Evolutionary conservation across 2,329 filamentous ascomycete genomes (phyloP).

Genomic region (Colletotrichum tamarilloi): DNA sequence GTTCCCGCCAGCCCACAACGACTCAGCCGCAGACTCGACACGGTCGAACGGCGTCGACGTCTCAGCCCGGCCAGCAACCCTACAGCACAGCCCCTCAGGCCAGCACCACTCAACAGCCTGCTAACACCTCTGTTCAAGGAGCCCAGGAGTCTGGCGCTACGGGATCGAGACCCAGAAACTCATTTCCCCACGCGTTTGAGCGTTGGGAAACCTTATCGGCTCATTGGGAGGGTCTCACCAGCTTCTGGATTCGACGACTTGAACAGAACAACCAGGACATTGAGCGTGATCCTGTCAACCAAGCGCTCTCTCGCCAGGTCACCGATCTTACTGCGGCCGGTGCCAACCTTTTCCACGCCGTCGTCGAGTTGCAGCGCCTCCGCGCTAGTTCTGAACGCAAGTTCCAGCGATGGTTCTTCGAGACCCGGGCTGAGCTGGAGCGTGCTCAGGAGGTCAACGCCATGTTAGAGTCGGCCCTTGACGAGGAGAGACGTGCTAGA

Average conservation of each 20-base stretch:
- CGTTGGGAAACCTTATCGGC: conserved; percentile 97
- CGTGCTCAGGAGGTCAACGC: conserved; percentile 84
- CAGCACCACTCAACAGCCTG: conserved; percentile 26
- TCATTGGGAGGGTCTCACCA: conserved; percentile 97
- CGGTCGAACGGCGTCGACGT: conserved; percentile 37
- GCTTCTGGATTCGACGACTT: conserved; percentile 94
- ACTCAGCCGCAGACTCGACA: conserved; percentile 38
- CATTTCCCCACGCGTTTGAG: conserved; percentile 96
- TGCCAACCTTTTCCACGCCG: conserved; percentile 96
- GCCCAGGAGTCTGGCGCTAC: conserved; percentile 47
- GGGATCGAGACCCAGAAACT: conserved; percentile 65
- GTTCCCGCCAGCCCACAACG: conserved; percentile 38
- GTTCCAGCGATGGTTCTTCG: conserved; percentile 98
- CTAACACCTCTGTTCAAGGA: conserved; percentile 38
- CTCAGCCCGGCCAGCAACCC: conserved; percentile 42
- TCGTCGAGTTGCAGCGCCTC: conserved; percentile 93
- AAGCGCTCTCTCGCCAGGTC: conserved; percentile 92
- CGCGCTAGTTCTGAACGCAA: conserved; percentile 96
- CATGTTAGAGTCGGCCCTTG: conserved; percentile 80
- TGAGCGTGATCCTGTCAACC: conserved; percentile 82
- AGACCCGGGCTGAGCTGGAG: conserved; percentile 90
- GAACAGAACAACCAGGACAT: conserved; percentile 92
- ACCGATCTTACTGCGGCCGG: conserved; percentile 97
- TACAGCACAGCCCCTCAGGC: conserved; percentile 41
- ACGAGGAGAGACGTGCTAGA: conserved; percentile 77